Conservation (phyloP, 139 green algal species). For the Coelastrella sp. region DNA sequence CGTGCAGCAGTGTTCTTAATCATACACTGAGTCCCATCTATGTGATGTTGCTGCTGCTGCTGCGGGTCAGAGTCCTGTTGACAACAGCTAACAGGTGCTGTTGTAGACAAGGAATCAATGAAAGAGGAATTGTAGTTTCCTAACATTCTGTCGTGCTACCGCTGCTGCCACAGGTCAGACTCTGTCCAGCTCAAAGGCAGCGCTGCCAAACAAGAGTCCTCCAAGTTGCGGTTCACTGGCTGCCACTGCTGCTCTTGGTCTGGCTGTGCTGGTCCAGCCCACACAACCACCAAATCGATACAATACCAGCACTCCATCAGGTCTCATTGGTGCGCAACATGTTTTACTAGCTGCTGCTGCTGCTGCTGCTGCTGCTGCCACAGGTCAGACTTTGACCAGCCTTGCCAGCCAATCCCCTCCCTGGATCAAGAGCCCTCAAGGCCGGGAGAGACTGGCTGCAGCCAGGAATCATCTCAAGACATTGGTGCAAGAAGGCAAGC, state of each 20-base stretch:
- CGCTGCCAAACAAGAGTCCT: no score
- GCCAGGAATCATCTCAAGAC: background rate
- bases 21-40: no score
- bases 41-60: background rate
- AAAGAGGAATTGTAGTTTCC: no score
- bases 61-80: background rate
- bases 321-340: background rate
- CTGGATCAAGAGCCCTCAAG: background rate
- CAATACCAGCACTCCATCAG: background rate
- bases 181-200: no score
- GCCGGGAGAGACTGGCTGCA: constrained; percentile 40
- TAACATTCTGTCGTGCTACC: background rate
- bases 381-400: background rate
- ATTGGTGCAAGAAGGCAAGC: background rate
- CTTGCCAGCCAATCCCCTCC: background rate
- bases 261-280: background rate
- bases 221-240: background rate
- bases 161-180: background rate
- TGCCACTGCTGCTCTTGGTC: constrained; percentile 28
- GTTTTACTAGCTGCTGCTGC: background rate
- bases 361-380: background rate
- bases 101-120: no score
- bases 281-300: background rate
- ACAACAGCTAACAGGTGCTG: no score
- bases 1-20: no score